Evolutionary conservation across 2,329 filamentous ascomycete species (phyloP).

Genomic region (Bipolaris bicolor): DNA sequence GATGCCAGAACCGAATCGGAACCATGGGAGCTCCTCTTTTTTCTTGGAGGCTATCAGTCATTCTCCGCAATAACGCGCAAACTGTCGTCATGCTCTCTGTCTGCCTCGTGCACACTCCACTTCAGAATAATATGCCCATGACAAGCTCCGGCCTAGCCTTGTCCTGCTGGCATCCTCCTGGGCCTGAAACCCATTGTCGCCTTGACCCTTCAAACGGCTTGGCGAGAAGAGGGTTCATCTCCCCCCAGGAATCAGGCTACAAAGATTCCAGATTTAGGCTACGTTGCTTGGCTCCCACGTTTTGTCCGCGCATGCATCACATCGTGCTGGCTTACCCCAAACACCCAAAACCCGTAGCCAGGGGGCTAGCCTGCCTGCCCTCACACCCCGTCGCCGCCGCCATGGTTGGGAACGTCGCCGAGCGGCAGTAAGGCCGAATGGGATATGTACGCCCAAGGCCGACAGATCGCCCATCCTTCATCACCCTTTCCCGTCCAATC

Average conservation of each 20-base stretch:
- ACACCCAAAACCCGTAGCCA: not conserved
- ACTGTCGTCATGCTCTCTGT: not conserved
- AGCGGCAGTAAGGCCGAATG: not conserved
- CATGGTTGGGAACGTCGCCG: not conserved
- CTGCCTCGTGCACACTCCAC: not conserved
- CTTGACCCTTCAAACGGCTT: slow-evolving; percentile 3
- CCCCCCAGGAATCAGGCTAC: not conserved
- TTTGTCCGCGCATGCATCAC: not conserved
- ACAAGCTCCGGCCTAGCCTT: not conserved
- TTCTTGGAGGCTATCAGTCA: not conserved
- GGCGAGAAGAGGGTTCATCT: not conserved
- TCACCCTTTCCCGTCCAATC: not conserved
- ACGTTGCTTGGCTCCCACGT: not conserved
- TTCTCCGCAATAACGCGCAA: not conserved
- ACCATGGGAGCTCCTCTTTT: not conserved
- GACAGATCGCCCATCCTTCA: not conserved
- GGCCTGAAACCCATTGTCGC: not conserved
- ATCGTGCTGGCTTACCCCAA: not conserved
- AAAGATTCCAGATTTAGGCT: not conserved
- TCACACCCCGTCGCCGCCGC: not conserved
- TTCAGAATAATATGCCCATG: not conserved
- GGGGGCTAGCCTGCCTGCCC: not conserved
- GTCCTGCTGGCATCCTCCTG: not conserved
- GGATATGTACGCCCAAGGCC: not conserved
- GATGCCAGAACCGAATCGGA: not conserved